Base-by-base conservation (phyloP, 2,329 filamentous ascomycete genomes). In the Metarhizium anisopliae region DNA sequence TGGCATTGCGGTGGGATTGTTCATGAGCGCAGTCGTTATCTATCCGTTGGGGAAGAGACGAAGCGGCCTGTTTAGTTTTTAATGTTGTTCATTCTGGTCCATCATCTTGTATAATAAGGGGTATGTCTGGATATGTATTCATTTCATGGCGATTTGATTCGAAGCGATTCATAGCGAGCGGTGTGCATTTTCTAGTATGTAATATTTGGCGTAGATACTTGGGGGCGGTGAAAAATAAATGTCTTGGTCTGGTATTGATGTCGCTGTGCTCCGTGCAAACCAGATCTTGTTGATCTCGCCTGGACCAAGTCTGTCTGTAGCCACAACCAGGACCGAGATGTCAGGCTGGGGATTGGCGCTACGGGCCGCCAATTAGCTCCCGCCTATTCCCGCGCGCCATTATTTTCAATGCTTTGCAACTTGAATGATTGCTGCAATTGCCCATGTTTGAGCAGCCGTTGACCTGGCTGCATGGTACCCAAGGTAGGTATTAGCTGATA, bases 21-120 rank as follows among this genome's bases (percentile, higher is more conserved):
- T 79, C 57, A 62, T 79, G 58, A 77, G 75, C 56, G 75, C 76
- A 2, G 63, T 79, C 36, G 62, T 79, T 25, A 67, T 79, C 6
- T 79, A 78, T 59, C 77, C 77, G 6, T 66, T 78, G 38, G 76
- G 76, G 43, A 79, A 78, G 64, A 70, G 75, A 47, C 71, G 76
- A 47, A 78, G 75, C 56, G 76, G 75, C 4, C 63, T 79, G 10
- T 79, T 78, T 63, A 78, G 76, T 56, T 75, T 78, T 56, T 78
- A 62, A 51, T 47, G 29, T 16, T 16, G 25, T 42, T 35, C 4
- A 18, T 50, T 51, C 45, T 13, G 20, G 5, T 50, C 2, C 1
- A 14, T n/a, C 10, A 18, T 45, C 10, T 51, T 35, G 20, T 55
- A 30, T 30, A 14, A 30, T 30, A 30, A 8, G 13, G 8, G 10